phyloP scores from a whole-genome alignment of 345 rosid species.

The Melastoma malabathricum region DNA sequence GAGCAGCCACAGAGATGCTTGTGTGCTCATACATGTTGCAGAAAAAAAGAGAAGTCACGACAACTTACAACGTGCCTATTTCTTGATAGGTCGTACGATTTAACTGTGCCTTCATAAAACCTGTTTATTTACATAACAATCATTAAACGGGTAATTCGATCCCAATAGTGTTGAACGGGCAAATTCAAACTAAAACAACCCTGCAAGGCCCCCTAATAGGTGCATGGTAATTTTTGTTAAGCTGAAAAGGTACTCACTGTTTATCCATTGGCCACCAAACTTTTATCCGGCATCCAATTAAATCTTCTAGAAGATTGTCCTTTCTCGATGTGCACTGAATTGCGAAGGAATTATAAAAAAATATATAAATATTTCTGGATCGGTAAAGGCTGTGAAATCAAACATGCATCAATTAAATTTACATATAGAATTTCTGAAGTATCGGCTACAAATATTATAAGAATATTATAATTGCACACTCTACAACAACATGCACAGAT shows the following conservation, averaged over 20 bases:
- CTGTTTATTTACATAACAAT: conserved; percentile 23
- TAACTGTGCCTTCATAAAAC: conserved; percentile 87
- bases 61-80: conserved; percentile 76
- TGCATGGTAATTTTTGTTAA: neutral
- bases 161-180: too few species aligned
- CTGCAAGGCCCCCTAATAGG: too few species aligned
- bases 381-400: conserved; percentile 3
- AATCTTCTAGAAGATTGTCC: conserved; percentile 38
- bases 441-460: too few species aligned
- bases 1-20: too few species aligned
- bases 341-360: conserved; percentile 5
- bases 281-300: conserved; percentile 75
- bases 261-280: conserved; percentile 99
- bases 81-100: conserved; percentile 75
- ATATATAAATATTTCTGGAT: conserved; percentile 6
- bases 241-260: conserved; percentile 33
- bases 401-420: neutral
- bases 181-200: too few species aligned
- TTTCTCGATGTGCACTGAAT: conserved; percentile 55
- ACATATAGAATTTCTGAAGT: neutral
- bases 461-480: too few species aligned
- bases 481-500: too few species aligned
- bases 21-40: too few species aligned
- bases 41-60: too few species aligned
- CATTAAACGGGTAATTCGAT: too few species aligned